Evolutionary conservation across 1,284 basidiomycete species (phyloP).

Genomic region (Cronartium ribicola): DNA sequence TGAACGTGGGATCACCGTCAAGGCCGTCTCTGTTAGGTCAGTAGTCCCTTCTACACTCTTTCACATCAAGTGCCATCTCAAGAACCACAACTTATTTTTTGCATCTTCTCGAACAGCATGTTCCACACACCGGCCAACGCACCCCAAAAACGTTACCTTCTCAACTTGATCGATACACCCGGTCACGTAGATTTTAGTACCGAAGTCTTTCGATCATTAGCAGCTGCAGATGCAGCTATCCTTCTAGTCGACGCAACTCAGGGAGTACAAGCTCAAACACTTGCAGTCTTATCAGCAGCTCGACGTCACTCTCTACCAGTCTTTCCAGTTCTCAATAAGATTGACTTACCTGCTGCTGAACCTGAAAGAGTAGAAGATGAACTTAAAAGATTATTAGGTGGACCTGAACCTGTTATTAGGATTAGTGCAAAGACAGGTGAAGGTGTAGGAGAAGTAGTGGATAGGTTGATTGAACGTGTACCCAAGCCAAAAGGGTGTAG

Average conservation of each 20-base stretch:
- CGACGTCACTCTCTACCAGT: conserved; percentile 74
- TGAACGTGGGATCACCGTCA: conserved; percentile 87
- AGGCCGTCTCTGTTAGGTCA: conserved; percentile 46
- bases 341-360: conserved; percentile 80
- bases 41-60: not conserved
- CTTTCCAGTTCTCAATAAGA: conserved; percentile 92
- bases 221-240: conserved; percentile 89
- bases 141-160: conserved; percentile 63
- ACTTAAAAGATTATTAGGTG: conserved; percentile 73
- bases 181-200: conserved; percentile 95
- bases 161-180: conserved; percentile 98
- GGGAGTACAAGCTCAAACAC: conserved; percentile 94
- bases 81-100: too few relatives aligned
- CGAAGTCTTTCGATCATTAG: conserved; percentile 87
- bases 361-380: conserved; percentile 73
- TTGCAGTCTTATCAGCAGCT: conserved; percentile 89
- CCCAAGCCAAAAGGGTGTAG: conserved; percentile 64
- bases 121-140: conserved; percentile 57
- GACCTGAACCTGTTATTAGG: conserved; percentile 64
- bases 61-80: too few relatives aligned
- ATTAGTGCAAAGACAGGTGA: conserved; percentile 91
- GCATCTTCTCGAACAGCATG: conserved; percentile 66
- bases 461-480: conserved; percentile 74
- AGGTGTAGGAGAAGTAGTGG: conserved; percentile 69
- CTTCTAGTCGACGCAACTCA: conserved; percentile 90